Evolutionary conservation across 257 asterid genomes (phyloP).

Genomic region (Cinchona pubescens): DNA sequence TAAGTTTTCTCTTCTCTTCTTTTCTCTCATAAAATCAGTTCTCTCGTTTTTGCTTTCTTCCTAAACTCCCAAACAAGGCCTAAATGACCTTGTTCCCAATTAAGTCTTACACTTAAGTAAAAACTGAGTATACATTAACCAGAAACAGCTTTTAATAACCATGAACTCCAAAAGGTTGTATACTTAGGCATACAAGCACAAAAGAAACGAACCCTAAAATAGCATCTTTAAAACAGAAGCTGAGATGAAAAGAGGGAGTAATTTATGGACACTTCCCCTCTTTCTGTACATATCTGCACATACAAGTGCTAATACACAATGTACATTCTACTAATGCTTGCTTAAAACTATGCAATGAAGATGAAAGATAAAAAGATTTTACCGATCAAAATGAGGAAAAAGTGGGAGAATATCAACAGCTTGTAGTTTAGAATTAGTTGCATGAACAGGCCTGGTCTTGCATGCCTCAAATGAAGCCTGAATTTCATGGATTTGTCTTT

Average conservation of each 20-base stretch:
- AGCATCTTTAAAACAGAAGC: neutral
- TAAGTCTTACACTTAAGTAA: neutral
- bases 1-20: neutral
- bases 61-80: neutral
- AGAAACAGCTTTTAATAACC: neutral
- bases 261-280: neutral
- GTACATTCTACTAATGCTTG: neutral
- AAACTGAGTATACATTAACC: neutral
- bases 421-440: slow-evolving; percentile 53
- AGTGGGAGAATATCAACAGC: slow-evolving; percentile 76
- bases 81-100: neutral
- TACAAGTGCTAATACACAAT: neutral
- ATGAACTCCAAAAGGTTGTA: neutral
- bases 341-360: slow-evolving; percentile 6
- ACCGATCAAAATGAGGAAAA: slow-evolving; percentile 83
- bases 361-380: slow-evolving; percentile 21
- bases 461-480: slow-evolving; percentile 75
- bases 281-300: neutral
- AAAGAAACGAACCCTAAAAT: neutral
- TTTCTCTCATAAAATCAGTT: neutral
- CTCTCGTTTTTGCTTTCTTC: neutral
- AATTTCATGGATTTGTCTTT: slow-evolving; percentile 69
- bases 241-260: neutral
- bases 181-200: neutral
- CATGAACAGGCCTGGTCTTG: slow-evolving; percentile 78